phyloP scores from a whole-genome alignment of 2,329 filamentous ascomycete species.

The Aspergillus carbonarius region DNA sequence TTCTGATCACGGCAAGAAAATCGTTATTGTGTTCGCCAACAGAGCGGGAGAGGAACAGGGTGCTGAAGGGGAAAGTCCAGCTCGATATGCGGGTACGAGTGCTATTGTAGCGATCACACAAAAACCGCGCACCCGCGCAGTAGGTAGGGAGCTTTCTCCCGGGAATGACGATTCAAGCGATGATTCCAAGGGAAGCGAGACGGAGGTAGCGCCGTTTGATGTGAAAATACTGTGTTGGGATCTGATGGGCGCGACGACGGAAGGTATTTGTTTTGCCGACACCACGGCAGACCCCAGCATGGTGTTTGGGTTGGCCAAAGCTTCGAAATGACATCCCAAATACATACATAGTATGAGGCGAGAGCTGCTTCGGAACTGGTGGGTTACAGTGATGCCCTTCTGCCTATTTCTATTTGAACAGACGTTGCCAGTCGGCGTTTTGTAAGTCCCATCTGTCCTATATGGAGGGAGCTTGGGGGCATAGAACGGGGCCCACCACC shows the following conservation, averaged over 20 bases:
- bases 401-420: background rate
- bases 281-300: constrained; percentile 42
- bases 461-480: background rate
- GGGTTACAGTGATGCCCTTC: background rate
- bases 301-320: constrained; percentile 36
- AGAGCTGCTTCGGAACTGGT: background rate
- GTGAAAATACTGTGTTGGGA: constrained; percentile 48
- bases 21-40: constrained; percentile 50
- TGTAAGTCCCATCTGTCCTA: background rate
- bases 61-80: constrained; percentile 38
- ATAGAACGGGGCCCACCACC: background rate
- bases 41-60: constrained; percentile 44
- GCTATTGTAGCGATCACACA: constrained; percentile 44
- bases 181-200: constrained; percentile 13
- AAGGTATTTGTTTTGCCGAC: constrained; percentile 50
- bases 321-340: background rate
- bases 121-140: constrained; percentile 13
- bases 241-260: constrained; percentile 45
- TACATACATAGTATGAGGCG: background rate
- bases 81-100: constrained; percentile 51
- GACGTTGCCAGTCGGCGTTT: constrained; percentile 5
- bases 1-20: constrained; percentile 29
- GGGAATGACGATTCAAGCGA: constrained; percentile 14
- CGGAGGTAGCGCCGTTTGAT: constrained; percentile 26
- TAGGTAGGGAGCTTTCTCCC: background rate